Evolutionary conservation across 495 filamentous ascomycete species (phyloP), one percentile per base, ranked within the genome.

Genomic region (Staphylotrichum tortipilum): DNA sequence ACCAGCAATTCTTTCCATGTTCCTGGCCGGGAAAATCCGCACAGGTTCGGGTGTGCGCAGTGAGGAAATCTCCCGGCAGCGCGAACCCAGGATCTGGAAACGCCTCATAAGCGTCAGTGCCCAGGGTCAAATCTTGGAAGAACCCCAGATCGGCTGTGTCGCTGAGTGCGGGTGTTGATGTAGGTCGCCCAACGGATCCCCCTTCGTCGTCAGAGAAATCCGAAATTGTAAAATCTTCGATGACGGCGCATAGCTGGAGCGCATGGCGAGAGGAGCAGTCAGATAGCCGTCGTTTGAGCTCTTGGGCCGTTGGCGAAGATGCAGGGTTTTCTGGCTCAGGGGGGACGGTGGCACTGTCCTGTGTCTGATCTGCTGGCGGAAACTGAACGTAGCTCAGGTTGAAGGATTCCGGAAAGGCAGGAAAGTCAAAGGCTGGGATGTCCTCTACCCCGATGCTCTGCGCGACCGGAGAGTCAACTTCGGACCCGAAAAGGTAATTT

Each of bases 1-100:
- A 74, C 69, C 68, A 71, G 47, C 69, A 74, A n/a, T 51, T 41
- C 1, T 43, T 46, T n/a, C 56, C 60, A 50, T 74, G 70, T n/a
- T 58, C 56, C 6, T 53, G 51, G 7, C 52, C 50, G 9, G 57
- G 57, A 42, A 68, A 70, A 12, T 53, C 53, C 10, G 54, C 45
- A 40, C 61, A 55, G 30, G 41, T 56, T 10, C 52, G 44, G 7
- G 47, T 61, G 35, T 53, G 57, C 1, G 67, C 48, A 31, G 48
- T 65, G 11, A 75, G 46, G 19, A 71, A 71, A 41, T 71, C 67
- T 2, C 72, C 69, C 2, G 70, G 69, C 7, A 72, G 34, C 7
- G 64, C 51, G 35, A 51, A 58, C 21, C 54, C 44, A 3, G 56
- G 62, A 22, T 54, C 53, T 1, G 60, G 62, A 34, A 58, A 61